Conservation (phyloP, 805 yeast genomes). For the Starmerella etchellsii region DNA sequence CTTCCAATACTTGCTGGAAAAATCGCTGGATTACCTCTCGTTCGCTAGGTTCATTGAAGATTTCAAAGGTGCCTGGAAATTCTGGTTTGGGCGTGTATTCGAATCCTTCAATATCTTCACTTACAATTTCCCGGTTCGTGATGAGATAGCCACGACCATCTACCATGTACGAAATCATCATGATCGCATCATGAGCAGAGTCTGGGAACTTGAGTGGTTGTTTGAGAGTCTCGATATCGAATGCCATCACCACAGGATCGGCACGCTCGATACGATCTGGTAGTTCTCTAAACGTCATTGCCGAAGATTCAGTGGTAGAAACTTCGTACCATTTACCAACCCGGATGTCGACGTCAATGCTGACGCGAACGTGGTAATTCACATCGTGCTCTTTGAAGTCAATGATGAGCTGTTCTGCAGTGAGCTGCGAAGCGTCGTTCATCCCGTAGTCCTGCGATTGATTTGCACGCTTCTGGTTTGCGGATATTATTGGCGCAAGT, state of each 20-base stretch:
- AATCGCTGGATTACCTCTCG: slow-evolving; percentile 58
- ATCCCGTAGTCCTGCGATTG: slow-evolving; percentile 40
- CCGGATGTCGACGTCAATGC: slow-evolving; percentile 71
- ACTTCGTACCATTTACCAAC: slow-evolving; percentile 85
- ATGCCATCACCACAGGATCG: slow-evolving; percentile 92
- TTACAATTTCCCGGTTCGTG: slow-evolving; percentile 85
- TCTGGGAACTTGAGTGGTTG: slow-evolving; percentile 95
- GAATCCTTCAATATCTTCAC: slow-evolving; percentile 90
- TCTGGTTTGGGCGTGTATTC: slow-evolving; percentile 97
- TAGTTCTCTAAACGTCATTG: slow-evolving; percentile 37
- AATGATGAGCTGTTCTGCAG: slow-evolving; percentile 40
- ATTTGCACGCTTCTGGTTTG: slow-evolving; percentile 48
- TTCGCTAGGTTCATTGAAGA: slow-evolving; percentile 84
- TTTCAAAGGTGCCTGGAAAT: slow-evolving; percentile 76
- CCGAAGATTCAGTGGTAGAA: too few species aligned
- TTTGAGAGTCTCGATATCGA: slow-evolving; percentile 95
- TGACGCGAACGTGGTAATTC: slow-evolving; percentile 89
- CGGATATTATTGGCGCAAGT: slow-evolving; percentile 55
- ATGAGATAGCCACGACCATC: slow-evolving; percentile 94
- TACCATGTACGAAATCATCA: slow-evolving; percentile 99
- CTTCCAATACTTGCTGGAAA: slow-evolving; percentile 82
- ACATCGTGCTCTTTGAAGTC: slow-evolving; percentile 92
- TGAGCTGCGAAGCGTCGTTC: slow-evolving; percentile 28
- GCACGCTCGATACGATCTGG: slow-evolving; percentile 81
- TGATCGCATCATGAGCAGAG: slow-evolving; percentile 74